Evolutionary conservation across 2,329 filamentous ascomycete genomes (phyloP).

Genomic region (Cordyceps tenuipes): DNA sequence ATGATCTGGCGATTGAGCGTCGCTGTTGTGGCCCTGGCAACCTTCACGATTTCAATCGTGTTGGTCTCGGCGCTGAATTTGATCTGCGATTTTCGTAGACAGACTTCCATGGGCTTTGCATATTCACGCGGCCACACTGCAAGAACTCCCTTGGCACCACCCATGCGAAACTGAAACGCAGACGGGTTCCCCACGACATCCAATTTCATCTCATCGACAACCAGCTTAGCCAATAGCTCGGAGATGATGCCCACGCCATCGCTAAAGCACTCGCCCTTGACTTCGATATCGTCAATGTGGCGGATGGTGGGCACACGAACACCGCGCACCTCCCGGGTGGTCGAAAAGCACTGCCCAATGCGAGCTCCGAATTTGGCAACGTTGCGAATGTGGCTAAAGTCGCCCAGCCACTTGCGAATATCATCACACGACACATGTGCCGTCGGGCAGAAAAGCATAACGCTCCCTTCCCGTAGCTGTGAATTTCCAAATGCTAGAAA

Average conservation of each 20-base stretch:
- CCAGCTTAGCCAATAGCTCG: constrained; percentile 61
- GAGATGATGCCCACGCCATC: constrained; percentile 96
- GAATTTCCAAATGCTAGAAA: constrained; percentile 95
- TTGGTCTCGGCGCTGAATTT: constrained; percentile 71
- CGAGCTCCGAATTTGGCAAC: constrained; percentile 88
- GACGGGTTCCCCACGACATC: constrained; percentile 57
- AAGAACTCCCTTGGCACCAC: constrained; percentile 86
- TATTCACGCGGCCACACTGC: constrained; percentile 55
- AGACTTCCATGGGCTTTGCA: constrained; percentile 58
- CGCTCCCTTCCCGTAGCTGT: constrained; percentile 83
- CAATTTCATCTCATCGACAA: constrained; percentile 61
- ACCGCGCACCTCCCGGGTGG: constrained; percentile 65
- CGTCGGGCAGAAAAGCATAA: constrained; percentile 81
- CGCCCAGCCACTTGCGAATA: constrained; percentile 81
- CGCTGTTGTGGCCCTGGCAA: constrained; percentile 66
- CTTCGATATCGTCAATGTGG: constrained; percentile 62
- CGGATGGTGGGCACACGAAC: constrained; percentile 50
- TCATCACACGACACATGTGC: constrained; percentile 58
- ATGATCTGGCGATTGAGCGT: constrained; percentile 89
- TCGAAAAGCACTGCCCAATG: constrained; percentile 92
- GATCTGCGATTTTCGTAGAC: constrained; percentile 74
- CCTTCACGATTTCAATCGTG: constrained; percentile 76
- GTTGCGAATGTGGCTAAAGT: constrained; percentile 69
- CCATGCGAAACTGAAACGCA: constrained; percentile 84
- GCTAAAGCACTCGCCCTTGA: constrained; percentile 66